Percentiles rank a stretch among this genome's conserved stretches.
Conservation (phyloP, 1,284 basidiomycete species). For the Ustilago shanxiensis region DNA sequence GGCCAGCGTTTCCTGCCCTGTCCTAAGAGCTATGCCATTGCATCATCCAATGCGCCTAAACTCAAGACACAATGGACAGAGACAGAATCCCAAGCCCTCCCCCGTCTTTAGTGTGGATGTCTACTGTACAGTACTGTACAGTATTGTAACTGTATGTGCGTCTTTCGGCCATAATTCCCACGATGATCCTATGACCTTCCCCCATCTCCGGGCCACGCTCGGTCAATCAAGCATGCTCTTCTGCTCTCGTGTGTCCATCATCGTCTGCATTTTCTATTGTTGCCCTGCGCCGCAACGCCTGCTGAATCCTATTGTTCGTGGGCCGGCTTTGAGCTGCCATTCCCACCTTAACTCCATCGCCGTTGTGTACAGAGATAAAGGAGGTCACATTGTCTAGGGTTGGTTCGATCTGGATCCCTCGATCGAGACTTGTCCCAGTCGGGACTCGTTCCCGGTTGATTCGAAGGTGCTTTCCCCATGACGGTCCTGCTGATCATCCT, state of each 20-base stretch:
- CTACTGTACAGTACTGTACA: too few relatives aligned
- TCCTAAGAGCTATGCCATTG: not conserved
- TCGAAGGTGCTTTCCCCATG: too few relatives aligned
- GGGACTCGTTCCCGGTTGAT: too few relatives aligned
- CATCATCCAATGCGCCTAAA: not conserved
- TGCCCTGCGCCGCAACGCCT: not conserved
- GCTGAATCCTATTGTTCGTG: not conserved
- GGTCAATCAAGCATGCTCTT: not conserved
- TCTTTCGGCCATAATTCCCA: too few relatives aligned
- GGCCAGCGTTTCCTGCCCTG: not conserved
- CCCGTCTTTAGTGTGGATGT: not conserved
- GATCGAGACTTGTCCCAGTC: not conserved
- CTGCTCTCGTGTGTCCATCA: not conserved
- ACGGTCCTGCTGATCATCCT: too few relatives aligned
- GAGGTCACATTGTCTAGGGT: too few relatives aligned
- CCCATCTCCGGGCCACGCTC: not conserved
- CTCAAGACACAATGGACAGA: constrained; percentile 1
- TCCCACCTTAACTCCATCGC: not conserved
- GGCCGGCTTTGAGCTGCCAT: not conserved
- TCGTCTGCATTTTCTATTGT: not conserved
- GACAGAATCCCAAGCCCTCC: not conserved
- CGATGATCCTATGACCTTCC: not conserved
- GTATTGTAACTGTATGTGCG: too few relatives aligned
- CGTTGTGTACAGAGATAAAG: not conserved
- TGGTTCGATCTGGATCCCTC: not conserved